These are phyloP conservation scores for Voacanga thouarsii DNA, from an alignment of 257 asterid species.

Conservation along the genomic window DNA sequence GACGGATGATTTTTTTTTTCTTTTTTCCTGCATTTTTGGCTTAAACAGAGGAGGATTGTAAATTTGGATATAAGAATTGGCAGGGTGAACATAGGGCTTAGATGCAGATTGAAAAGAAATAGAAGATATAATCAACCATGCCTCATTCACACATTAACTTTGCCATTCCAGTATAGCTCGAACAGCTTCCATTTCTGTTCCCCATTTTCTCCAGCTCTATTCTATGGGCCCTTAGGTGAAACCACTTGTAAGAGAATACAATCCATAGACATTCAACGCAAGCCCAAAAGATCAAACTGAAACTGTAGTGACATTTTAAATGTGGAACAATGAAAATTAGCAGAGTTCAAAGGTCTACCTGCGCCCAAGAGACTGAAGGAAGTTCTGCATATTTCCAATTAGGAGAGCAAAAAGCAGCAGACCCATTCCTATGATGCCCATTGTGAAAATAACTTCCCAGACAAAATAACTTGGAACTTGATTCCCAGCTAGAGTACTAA, in stretches of 20 bases:
- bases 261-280: background rate
- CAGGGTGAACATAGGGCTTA: too few species aligned
- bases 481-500: conserved; percentile 92
- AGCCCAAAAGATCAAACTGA: background rate
- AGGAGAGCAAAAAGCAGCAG: conserved; percentile 86
- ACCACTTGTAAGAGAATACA: background rate
- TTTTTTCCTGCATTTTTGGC: too few species aligned
- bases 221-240: background rate
- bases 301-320: background rate
- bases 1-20: too few species aligned
- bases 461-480: conserved; percentile 74
- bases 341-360: conserved; percentile 38
- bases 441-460: conserved; percentile 86
- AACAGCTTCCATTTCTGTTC: background rate
- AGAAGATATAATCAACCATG: too few species aligned
- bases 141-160: background rate
- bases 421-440: conserved; percentile 78
- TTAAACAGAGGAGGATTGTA: too few species aligned
- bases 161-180: background rate
- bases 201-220: background rate
- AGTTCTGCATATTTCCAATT: conserved; percentile 94
- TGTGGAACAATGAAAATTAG: background rate
- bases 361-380: conserved; percentile 89
- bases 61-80: too few species aligned
- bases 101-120: too few species aligned